Percentiles rank a stretch among this genome's conserved stretches.
These are phyloP conservation scores for Populus nigra DNA, from an alignment of 345 rosid species.

Conservation along the genomic window DNA sequence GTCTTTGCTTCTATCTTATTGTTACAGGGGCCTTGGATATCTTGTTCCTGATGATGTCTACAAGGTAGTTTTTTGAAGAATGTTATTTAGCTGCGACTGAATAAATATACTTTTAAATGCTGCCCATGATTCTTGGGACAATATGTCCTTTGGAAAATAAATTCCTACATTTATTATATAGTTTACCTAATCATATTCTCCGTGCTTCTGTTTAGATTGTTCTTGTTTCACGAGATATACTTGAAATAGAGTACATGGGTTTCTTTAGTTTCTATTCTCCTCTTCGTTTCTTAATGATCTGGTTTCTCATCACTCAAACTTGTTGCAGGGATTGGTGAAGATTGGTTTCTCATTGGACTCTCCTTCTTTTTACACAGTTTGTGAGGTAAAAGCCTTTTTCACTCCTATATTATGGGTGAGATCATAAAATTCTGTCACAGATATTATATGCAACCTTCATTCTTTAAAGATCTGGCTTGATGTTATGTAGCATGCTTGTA, in stretches of 20 bases:
- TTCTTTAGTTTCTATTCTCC: background rate
- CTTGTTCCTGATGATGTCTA: conserved; percentile 52
- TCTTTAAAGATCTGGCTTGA: conserved; percentile 2
- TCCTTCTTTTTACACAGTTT: conserved; percentile 62
- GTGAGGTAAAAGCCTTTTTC: conserved; percentile 46
- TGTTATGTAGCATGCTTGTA: background rate
- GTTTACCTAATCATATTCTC: background rate
- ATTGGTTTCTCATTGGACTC: conserved; percentile 61
- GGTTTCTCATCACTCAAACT: conserved; percentile 9
- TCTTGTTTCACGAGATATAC: background rate
- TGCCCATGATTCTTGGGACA: background rate
- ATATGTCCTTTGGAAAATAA: background rate
- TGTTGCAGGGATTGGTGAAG: conserved; percentile 56
- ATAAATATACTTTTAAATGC: conserved; percentile 5
- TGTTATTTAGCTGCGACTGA: background rate
- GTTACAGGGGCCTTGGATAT: conserved; percentile 55
- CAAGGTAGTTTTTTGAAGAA: conserved; percentile 37
- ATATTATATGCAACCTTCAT: background rate
- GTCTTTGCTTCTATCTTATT: conserved; percentile 1
- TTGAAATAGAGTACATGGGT: background rate
- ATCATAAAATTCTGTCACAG: background rate
- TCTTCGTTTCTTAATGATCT: background rate
- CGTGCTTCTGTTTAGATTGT: background rate
- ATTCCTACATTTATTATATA: background rate
- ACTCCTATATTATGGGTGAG: background rate